These are phyloP conservation scores for Alternaria infectoria DNA, from an alignment of 2,329 filamentous ascomycete species.

Conservation along the genomic window DNA sequence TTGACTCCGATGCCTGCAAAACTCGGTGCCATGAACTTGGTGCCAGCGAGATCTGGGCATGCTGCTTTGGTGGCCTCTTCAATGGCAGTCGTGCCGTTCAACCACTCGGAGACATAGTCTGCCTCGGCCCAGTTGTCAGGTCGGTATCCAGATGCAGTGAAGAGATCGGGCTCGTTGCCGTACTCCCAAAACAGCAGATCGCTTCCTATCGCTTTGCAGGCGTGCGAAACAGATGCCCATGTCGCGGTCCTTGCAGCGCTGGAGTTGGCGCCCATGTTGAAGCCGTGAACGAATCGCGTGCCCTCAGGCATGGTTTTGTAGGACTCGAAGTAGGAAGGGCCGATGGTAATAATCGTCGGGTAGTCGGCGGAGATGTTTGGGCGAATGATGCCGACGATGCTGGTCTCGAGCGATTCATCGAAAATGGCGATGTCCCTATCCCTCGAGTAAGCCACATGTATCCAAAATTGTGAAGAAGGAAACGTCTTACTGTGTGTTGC, in stretches of 20 bases:
- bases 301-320: slow-evolving; percentile 61
- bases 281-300: slow-evolving; percentile 65
- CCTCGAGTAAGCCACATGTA: slow-evolving; percentile 58
- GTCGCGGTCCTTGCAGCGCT: slow-evolving; percentile 51
- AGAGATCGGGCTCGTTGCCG: slow-evolving; percentile 69
- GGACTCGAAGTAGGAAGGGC: slow-evolving; percentile 67
- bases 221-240: slow-evolving; percentile 61
- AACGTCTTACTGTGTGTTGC: slow-evolving; percentile 69
- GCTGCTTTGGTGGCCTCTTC: neutral
- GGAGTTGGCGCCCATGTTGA: slow-evolving; percentile 64
- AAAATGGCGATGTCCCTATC: slow-evolving; percentile 26
- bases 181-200: slow-evolving; percentile 65
- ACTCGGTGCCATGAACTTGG: slow-evolving; percentile 8
- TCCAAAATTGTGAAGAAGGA: slow-evolving; percentile 49
- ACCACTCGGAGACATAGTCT: slow-evolving; percentile 41
- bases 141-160: slow-evolving; percentile 58
- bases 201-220: slow-evolving; percentile 62
- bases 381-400: slow-evolving; percentile 59
- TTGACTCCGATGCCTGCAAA: slow-evolving; percentile 3
- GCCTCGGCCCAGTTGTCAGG: slow-evolving; percentile 60
- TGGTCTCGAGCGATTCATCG: slow-evolving; percentile 1
- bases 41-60: neutral
- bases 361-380: slow-evolving; percentile 61
- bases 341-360: slow-evolving; percentile 65
- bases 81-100: slow-evolving; percentile 5